Percentiles rank a stretch among this genome's conserved stretches.
Conservation (phyloP, 129 eudicot species). For the Tagetes erecta region DNA sequence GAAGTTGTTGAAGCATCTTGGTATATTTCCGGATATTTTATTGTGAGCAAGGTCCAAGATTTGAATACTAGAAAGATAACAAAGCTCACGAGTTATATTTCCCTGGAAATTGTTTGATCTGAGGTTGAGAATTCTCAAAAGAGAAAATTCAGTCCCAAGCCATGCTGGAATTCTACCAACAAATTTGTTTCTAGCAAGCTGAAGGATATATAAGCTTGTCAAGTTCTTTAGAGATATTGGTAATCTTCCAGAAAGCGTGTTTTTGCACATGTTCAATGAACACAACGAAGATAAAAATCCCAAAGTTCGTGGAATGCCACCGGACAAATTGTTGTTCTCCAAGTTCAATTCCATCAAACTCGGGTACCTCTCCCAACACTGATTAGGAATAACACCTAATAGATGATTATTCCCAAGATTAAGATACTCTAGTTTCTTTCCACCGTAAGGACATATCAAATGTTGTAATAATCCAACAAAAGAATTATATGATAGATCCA, state of each 20-base stretch:
- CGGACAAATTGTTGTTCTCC: slow-evolving; percentile 11
- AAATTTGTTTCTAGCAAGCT: slow-evolving; percentile 21
- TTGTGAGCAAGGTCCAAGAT: slow-evolving; percentile 16
- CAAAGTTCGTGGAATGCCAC: slow-evolving; percentile 14
- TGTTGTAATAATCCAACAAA: slow-evolving; percentile 23
- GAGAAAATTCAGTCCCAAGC: slow-evolving; percentile 19
- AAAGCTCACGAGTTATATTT: slow-evolving; percentile 4
- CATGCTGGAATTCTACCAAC: slow-evolving; percentile 20
- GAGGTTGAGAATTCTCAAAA: slow-evolving; percentile 16
- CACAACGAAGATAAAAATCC: too few species aligned
- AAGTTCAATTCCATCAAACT: background rate
- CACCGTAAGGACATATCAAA: slow-evolving; percentile 30
- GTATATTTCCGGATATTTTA: slow-evolving; percentile 15
- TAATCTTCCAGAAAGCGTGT: slow-evolving; percentile 15
- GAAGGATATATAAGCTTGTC: background rate
- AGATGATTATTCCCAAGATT: slow-evolving; percentile 32
- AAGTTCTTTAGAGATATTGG: slow-evolving; percentile 19
- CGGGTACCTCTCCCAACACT: background rate
- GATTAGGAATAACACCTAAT: background rate
- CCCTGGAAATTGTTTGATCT: slow-evolving; percentile 12
- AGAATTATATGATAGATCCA: slow-evolving; percentile 40
- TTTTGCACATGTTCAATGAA: background rate
- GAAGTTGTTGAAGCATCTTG: slow-evolving; percentile 27
- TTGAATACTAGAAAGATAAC: background rate
- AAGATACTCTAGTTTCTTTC: background rate